phyloP scores from a whole-genome alignment of 495 filamentous ascomycete genomes.

The Beverwykella pulmonaria region DNA sequence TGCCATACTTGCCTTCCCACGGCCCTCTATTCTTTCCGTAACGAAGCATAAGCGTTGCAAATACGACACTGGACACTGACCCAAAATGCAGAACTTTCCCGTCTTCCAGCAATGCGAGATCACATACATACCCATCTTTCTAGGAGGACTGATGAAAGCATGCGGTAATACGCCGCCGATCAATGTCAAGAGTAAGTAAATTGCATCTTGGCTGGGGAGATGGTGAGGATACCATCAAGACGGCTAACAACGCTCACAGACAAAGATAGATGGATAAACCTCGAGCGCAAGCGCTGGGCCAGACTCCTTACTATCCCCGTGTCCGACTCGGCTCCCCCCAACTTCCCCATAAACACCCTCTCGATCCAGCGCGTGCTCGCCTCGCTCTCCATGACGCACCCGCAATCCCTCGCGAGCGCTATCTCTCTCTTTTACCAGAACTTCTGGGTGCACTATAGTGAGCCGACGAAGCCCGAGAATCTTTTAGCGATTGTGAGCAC shows the following conservation, averaged over 20 bases:
- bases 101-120: slow-evolving; percentile 63
- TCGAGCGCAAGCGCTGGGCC: slow-evolving; percentile 66
- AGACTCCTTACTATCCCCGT: slow-evolving; percentile 64
- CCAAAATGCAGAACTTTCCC: slow-evolving; percentile 57
- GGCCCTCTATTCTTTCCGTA: no score
- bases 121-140: slow-evolving; percentile 68
- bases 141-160: slow-evolving; percentile 69
- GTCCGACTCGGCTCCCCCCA: slow-evolving; percentile 25
- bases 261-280: slow-evolving; percentile 66
- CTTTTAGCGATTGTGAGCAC: slow-evolving; percentile 52
- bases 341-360: slow-evolving; percentile 1
- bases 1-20: no score
- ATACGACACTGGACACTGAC: no score
- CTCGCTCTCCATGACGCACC: slow-evolving; percentile 42
- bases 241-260: no score
- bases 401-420: slow-evolving; percentile 49
- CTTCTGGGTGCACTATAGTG: slow-evolving; percentile 59
- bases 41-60: no score
- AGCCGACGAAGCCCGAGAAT: slow-evolving; percentile 55
- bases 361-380: slow-evolving; percentile 53
- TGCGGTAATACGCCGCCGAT: slow-evolving; percentile 67
- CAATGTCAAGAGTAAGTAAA: slow-evolving; percentile 65
- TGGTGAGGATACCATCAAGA: no score
- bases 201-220: no score
- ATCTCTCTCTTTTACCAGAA: slow-evolving; percentile 58